Conservation (phyloP, 2,329 filamentous ascomycete species). For the Hypocreales sp. region DNA sequence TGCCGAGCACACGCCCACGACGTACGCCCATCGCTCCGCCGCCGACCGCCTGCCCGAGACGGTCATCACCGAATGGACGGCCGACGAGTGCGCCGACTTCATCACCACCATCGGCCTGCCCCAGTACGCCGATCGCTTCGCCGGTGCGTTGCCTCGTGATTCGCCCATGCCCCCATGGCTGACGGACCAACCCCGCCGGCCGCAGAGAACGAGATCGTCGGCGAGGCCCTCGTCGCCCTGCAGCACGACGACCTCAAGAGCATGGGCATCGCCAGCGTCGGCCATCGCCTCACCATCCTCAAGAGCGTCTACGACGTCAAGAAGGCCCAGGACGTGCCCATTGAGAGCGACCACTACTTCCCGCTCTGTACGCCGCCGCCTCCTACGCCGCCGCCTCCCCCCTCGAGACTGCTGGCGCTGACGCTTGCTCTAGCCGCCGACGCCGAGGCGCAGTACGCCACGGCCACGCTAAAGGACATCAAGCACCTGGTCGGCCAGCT, state of each 20-base stretch:
- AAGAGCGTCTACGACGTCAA: constrained; percentile 96
- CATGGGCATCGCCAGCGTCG: constrained; percentile 84
- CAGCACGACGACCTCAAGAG: constrained; percentile 90
- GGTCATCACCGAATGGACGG: constrained; percentile 65
- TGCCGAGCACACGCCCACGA: constrained; percentile 65
- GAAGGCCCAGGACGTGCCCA: constrained; percentile 77
- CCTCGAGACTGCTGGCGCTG: too few relatives aligned
- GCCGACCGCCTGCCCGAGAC: constrained; percentile 56
- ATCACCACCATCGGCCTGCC: constrained; percentile 62
- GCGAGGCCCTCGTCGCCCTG: constrained; percentile 76
- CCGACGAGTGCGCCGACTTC: constrained; percentile 83
- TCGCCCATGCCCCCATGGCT: constrained; percentile 1
- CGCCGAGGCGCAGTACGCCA: constrained; percentile 69
- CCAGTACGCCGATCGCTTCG: constrained; percentile 70
- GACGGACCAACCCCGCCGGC: constrained; percentile 2
- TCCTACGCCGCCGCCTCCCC: too few relatives aligned
- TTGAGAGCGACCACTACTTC: constrained; percentile 88
- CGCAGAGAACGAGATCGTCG: constrained; percentile 83
- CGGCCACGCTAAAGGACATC: constrained; percentile 85
- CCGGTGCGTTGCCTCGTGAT: constrained; percentile 45
- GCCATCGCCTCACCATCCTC: constrained; percentile 84
- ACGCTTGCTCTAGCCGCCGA: constrained; percentile 54
- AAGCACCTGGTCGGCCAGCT: constrained; percentile 82
- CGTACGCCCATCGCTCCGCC: constrained; percentile 51
- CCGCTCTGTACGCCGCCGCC: constrained; percentile 72